A percentile compares a stretch with the other conserved stretches of the same genome.
Conservation (phyloP, 148 eudicot genomes). For the Rhododendron mucronatum region DNA sequence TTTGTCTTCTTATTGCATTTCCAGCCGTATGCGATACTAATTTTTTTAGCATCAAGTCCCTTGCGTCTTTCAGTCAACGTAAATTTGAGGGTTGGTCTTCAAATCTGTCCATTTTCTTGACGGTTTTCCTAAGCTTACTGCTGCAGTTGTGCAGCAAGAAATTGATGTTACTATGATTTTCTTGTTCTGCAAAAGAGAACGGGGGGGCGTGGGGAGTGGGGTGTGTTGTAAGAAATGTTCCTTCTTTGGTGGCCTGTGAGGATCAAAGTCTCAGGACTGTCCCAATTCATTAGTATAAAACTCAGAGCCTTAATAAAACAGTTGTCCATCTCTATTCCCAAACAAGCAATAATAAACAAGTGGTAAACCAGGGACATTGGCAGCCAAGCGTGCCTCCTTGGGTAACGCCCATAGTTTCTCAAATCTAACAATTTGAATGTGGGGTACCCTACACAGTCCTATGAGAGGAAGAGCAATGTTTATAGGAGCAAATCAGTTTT, state of each 20-base stretch:
- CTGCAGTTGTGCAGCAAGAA: not conserved
- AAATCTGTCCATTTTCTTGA: not conserved
- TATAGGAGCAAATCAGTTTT: not conserved
- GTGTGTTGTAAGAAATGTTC: not conserved
- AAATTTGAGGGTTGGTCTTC: not conserved
- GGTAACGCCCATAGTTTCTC: not conserved
- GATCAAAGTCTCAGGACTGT: not conserved
- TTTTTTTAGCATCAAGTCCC: not conserved
- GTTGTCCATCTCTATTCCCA: not conserved
- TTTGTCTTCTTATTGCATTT: not conserved
- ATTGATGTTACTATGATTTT: not conserved
- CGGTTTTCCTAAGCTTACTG: not conserved
- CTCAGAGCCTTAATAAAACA: not conserved
- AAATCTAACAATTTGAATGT: not conserved
- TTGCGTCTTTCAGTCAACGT: not conserved
- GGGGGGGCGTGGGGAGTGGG: too few species aligned
- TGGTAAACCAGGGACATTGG: not conserved
- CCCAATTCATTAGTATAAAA: not conserved
- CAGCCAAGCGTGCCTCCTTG: not conserved
- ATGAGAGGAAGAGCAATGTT: not conserved
- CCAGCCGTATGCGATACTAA: not conserved
- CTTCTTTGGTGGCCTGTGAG: not conserved
- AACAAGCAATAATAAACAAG: not conserved
- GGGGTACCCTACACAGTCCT: not conserved
- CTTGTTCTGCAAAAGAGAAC: not conserved